A percentile compares a stretch with the other conserved stretches of the same genome.
Evolutionary conservation across 345 rosid species (phyloP).

Genomic region (Camelina hispida): DNA sequence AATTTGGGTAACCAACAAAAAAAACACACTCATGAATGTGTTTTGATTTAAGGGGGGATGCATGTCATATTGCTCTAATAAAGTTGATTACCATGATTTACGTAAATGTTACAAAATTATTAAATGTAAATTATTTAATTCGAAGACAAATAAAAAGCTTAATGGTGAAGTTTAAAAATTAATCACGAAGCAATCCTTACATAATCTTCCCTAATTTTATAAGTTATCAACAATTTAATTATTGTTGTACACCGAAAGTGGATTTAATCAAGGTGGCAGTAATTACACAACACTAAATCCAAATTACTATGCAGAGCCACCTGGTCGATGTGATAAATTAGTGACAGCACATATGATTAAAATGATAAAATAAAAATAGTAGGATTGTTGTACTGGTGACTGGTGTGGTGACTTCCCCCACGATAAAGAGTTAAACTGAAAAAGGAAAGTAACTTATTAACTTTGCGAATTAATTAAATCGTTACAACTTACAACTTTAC

Average conservation of each 20-base stretch:
- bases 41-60: constrained; percentile 1
- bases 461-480: background rate
- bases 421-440: no score
- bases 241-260: constrained; percentile 24
- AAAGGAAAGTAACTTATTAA: background rate
- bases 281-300: constrained; percentile 8
- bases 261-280: constrained; percentile 30
- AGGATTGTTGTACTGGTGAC: background rate
- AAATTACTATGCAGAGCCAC: constrained; percentile 1
- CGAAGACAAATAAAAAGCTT: background rate
- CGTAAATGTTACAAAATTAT: background rate
- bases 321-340: constrained; percentile 17
- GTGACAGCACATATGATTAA: constrained; percentile 22
- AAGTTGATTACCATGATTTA: constrained; percentile 18
- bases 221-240: constrained; percentile 10
- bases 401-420: no score
- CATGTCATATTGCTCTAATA: background rate
- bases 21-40: constrained; percentile 6
- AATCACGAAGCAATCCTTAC: background rate
- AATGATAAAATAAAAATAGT: constrained; percentile 10
- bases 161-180: background rate
- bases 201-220: background rate
- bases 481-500: constrained; percentile 11
- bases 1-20: background rate
- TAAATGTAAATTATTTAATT: background rate